Evolutionary conservation across 2,329 filamentous ascomycete species (phyloP).

Genomic region (Dothistroma pini): DNA sequence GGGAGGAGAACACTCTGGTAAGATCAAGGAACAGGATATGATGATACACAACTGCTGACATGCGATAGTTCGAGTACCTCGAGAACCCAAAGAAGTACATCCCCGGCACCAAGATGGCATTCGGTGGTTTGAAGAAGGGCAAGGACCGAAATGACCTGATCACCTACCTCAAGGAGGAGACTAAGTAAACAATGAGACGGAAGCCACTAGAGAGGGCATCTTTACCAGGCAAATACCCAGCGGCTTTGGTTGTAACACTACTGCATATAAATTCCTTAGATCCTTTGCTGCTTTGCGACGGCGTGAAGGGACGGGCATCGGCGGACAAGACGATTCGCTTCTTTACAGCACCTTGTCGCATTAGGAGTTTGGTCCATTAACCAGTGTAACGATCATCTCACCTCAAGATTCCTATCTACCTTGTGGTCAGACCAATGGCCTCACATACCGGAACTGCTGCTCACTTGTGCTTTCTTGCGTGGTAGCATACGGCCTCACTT

Average conservation of each 20-base stretch:
- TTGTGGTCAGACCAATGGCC: neutral
- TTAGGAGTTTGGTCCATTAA: conserved; percentile 7
- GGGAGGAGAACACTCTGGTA: conserved; percentile 83
- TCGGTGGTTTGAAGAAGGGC: conserved; percentile 98
- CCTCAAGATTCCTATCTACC: conserved; percentile 1
- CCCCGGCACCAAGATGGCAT: conserved; percentile 99
- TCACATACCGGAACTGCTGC: neutral
- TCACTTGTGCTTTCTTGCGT: too few species aligned
- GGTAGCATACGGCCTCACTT: neutral
- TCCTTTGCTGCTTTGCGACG: conserved; percentile 11
- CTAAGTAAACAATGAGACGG: conserved; percentile 55
- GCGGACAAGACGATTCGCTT: conserved; percentile 5
- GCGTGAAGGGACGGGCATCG: conserved; percentile 7
- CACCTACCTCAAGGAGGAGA: conserved; percentile 71
- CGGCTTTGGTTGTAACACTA: conserved; percentile 11
- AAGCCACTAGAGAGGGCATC: conserved; percentile 1
- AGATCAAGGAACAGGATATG: neutral
- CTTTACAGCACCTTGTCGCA: conserved; percentile 8
- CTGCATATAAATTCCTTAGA: conserved; percentile 13
- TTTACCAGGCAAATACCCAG: neutral
- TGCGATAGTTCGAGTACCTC: conserved; percentile 81
- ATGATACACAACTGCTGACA: conserved; percentile 10
- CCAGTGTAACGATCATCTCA: conserved; percentile 13
- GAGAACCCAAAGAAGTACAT: conserved; percentile 99
- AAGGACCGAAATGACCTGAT: conserved; percentile 99